Evolutionary conservation across 805 yeast genomes (phyloP).

Genomic region (Saccharomycopsis sp.): DNA sequence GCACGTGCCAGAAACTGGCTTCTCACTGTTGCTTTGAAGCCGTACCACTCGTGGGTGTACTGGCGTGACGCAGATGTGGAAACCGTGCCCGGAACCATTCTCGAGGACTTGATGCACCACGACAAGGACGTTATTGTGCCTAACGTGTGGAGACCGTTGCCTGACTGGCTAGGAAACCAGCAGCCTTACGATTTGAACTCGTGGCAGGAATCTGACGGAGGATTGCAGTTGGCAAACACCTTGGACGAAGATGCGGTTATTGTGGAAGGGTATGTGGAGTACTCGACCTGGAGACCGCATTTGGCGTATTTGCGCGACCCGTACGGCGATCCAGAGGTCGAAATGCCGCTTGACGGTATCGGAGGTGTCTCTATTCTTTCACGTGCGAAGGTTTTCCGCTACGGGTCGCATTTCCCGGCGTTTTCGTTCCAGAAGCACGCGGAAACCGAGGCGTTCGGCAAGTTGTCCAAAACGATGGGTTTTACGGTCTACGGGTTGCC

Average conservation of each 20-base stretch:
- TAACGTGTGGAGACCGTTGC: conserved; percentile 86
- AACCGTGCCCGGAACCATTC: conserved; percentile 71
- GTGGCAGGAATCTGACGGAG: conserved; percentile 84
- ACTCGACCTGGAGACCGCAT: conserved; percentile 97
- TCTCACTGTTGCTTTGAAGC: conserved; percentile 75
- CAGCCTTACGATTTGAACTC: conserved; percentile 82
- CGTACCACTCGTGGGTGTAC: conserved; percentile 92
- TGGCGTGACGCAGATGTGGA: conserved; percentile 99
- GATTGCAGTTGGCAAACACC: conserved; percentile 63
- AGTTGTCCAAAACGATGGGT: conserved; percentile 80
- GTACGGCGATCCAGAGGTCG: conserved; percentile 88
- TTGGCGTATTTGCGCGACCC: conserved; percentile 92
- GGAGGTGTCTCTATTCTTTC: conserved; percentile 95
- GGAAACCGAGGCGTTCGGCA: conserved; percentile 96
- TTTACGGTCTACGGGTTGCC: conserved; percentile 84
- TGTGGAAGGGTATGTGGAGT: conserved; percentile 96
- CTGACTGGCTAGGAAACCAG: conserved; percentile 78
- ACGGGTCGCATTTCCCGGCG: conserved; percentile 94
- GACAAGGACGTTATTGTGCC: conserved; percentile 91
- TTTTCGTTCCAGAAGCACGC: conserved; percentile 95
- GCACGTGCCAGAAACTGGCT: conserved; percentile 95
- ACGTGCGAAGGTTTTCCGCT: conserved; percentile 77
- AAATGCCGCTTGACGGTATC: conserved; percentile 90
- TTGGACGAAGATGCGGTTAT: conserved; percentile 92
- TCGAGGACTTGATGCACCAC: conserved; percentile 91